phyloP scores from a whole-genome alignment of 805 yeast genomes.

The Priceomyces medius region DNA sequence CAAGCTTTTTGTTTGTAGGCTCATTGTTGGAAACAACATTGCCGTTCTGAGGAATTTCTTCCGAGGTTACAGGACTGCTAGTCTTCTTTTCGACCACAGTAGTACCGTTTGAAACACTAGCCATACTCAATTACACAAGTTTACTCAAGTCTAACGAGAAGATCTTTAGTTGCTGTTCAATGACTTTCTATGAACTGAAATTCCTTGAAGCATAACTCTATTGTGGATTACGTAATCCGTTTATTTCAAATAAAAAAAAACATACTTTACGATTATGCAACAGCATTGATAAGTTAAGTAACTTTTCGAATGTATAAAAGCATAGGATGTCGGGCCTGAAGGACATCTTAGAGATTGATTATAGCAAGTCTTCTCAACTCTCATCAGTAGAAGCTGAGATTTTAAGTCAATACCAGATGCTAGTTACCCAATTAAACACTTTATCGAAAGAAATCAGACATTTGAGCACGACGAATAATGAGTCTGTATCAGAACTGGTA shows the following conservation, averaged over 20 bases:
- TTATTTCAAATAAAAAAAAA: not conserved
- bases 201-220: not conserved
- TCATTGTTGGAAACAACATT: constrained; percentile 14
- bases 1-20: constrained; percentile 25
- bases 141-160: not conserved
- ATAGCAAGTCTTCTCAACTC: constrained; percentile 15
- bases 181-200: not conserved
- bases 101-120: constrained; percentile 7
- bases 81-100: not conserved
- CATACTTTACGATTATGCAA: not conserved
- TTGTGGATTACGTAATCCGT: not conserved
- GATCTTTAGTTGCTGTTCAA: not conserved
- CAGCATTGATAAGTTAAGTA: not conserved
- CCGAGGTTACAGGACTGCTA: constrained; percentile 5
- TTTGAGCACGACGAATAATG: constrained; percentile 19
- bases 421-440: constrained; percentile 31
- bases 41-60: constrained; percentile 6
- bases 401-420: constrained; percentile 36
- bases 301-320: not conserved
- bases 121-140: constrained; percentile 4
- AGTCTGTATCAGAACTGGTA: constrained; percentile 1
- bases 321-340: constrained; percentile 11
- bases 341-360: constrained; percentile 18
- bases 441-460: constrained; percentile 33
- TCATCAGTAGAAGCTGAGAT: constrained; percentile 33